Conservation (phyloP, 208 protist genomes). For the Trypanosomatidae sp. region DNA sequence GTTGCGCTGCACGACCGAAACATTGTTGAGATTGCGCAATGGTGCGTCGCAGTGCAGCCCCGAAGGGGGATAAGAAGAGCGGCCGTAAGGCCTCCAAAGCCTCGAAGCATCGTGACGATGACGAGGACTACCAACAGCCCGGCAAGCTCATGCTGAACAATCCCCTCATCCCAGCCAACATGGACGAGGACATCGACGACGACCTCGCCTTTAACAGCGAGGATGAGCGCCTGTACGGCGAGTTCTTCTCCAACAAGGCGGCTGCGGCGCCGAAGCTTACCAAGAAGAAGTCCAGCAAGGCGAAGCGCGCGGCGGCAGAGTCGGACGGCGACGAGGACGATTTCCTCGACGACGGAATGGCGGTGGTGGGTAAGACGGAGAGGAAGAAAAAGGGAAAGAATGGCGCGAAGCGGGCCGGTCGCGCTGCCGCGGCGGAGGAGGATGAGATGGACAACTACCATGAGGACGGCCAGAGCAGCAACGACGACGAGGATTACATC, state of each 20-base stretch:
- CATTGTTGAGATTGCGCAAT: too few species aligned
- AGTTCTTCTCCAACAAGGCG: conserved; percentile 62
- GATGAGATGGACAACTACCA: conserved; percentile 62
- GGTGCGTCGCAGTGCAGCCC: conserved; percentile 15
- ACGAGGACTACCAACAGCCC: conserved; percentile 41
- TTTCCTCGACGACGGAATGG: conserved; percentile 41
- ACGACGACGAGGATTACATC: conserved; percentile 73
- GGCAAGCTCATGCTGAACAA: conserved; percentile 77
- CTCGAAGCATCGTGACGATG: conserved; percentile 14
- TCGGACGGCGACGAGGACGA: conserved; percentile 37
- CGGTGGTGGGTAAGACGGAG: conserved; percentile 44
- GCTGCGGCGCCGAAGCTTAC: conserved; percentile 12
- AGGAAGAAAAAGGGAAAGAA: conserved; percentile 2
- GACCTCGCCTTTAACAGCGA: conserved; percentile 93
- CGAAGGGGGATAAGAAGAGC: conserved; percentile 9
- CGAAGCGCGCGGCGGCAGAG: neutral
- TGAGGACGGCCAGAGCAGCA: conserved; percentile 48
- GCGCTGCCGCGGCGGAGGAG: conserved; percentile 31
- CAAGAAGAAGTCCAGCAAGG: conserved; percentile 42
- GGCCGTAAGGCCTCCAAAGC: conserved; percentile 7
- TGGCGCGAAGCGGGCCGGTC: neutral
- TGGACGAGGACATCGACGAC: conserved; percentile 92
- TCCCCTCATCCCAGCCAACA: conserved; percentile 76
- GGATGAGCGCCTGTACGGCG: conserved; percentile 85
- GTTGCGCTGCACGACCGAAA: too few species aligned